Evolutionary conservation across 192 early-diverging fungal species (phyloP), one percentile per base, ranked within the genome.

Genomic region (Geranomyces michiganensis): DNA sequence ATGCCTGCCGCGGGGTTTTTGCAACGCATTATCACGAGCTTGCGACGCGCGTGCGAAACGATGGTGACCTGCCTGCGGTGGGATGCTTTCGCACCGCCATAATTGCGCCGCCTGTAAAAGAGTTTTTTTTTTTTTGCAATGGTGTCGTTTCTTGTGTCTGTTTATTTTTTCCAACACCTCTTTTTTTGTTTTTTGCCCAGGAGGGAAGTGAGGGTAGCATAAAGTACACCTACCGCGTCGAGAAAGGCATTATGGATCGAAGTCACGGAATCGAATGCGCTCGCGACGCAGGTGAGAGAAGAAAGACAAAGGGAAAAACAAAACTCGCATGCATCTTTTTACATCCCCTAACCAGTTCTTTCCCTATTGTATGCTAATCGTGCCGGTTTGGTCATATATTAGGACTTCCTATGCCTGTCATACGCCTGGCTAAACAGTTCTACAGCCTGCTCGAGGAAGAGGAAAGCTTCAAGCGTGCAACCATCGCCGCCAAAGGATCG

Each of bases 1-100:
- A 83, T 19, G 46, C 79, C 6, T 82, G 84, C 0, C 81, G 87
- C 12, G 81, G 78, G 0, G 55, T 94, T 27, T 95, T 95, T 81
- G 90, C 92, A 21, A 93, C 93, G 0, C 93, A 95, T 75, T 93
- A 90, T 67, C 89, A 92, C 15, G 87, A 87, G 3, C 71, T 95
- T 8, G 84, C 82, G 0, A 65, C 71, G n/a, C 32, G 75, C 24
- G 48, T 82, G 3, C 30, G 14, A 15, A 45, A 67, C 9, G 44
- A 72, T 30, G 58, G 22, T 4, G 48, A 13, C 14, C 21, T 67
- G 33, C 48, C 29, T 0, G 32, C 22, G 26, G 71, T 71, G 2
- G 71, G 43, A 9, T 73, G 44, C 19, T 65, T 65, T 24, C 55
- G 61, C 49, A 47, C 55, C 29, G 55, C 22, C 12, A 58, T 58